Conservation (phyloP, 257 asterid species). For the Cordia subcordata region DNA sequence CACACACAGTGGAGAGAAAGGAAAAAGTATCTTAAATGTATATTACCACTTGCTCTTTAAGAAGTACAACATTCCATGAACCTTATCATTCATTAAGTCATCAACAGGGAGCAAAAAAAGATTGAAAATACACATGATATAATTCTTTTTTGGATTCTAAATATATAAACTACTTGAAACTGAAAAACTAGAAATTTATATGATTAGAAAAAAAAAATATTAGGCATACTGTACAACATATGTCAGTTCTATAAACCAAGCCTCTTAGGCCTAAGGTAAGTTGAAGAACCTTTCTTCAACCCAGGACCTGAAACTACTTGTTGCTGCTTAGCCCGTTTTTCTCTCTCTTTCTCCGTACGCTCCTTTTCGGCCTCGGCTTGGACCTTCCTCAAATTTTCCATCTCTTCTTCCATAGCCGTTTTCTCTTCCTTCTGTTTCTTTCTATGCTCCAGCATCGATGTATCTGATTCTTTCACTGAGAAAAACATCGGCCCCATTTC, state of each 20-base stretch:
- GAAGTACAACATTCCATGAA: no score
- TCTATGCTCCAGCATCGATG: constrained; percentile 78
- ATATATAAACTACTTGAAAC: no score
- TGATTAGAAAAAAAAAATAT: no score
- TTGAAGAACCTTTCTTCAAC: constrained; percentile 60
- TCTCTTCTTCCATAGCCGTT: constrained; percentile 94
- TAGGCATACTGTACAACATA: no score
- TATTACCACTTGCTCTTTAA: no score
- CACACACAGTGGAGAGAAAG: no score
- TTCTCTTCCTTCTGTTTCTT: constrained; percentile 89
- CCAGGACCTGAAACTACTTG: constrained; percentile 76
- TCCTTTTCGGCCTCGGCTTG: constrained; percentile 48
- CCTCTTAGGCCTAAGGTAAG: constrained; percentile 74
- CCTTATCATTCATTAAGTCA: no score
- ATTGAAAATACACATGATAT: no score
- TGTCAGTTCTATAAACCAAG: constrained; percentile 45
- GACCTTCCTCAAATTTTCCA: constrained; percentile 68
- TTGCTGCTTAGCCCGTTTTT: constrained; percentile 62
- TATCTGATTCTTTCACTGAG: constrained; percentile 86
- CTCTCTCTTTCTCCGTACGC: constrained; percentile 53
- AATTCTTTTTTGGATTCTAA: no score
- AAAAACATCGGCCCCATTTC: constrained; percentile 97
- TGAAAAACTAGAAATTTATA: no score
- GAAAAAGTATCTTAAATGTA: no score
- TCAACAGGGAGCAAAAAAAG: no score